Evolutionary conservation across 2,329 filamentous ascomycete species (phyloP).

Genomic region (Fusarium sp.): DNA sequence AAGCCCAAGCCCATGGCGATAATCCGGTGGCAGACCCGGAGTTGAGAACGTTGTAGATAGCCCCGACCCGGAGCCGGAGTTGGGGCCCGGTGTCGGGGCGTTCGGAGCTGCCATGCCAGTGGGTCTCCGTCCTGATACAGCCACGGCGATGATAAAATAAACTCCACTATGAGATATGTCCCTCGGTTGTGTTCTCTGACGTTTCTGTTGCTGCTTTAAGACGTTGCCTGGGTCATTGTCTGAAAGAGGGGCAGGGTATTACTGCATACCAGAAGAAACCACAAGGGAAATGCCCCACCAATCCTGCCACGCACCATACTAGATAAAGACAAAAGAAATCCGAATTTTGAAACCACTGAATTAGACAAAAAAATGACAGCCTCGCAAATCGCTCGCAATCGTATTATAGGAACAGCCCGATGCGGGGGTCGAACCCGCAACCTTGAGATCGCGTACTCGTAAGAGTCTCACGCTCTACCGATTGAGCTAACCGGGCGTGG

Average conservation of each 20-base stretch:
- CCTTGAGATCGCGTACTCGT: constrained; percentile 61
- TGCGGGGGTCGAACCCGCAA: constrained; percentile 64
- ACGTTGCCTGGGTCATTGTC: neutral
- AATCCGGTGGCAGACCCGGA: constrained; percentile 12
- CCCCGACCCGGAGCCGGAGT: constrained; percentile 15
- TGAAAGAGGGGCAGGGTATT: constrained; percentile 15
- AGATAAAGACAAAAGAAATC: no score
- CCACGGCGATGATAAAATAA: neutral
- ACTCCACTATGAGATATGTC: neutral
- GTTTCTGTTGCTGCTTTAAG: constrained; percentile 39
- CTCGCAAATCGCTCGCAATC: constrained; percentile 25
- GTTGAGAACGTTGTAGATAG: constrained; percentile 17
- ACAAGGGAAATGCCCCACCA: neutral
- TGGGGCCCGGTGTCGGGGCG: constrained; percentile 10
- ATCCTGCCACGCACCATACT: constrained; percentile 16
- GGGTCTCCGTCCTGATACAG: neutral
- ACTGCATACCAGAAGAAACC: constrained; percentile 5
- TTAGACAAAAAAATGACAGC: constrained; percentile 22
- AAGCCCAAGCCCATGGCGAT: constrained; percentile 26
- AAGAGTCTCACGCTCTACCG: constrained; percentile 75
- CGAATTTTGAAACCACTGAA: neutral
- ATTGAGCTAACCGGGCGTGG: constrained; percentile 50
- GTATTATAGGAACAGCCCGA: constrained; percentile 52
- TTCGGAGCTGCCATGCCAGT: constrained; percentile 30
- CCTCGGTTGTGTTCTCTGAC: neutral